Conservation (phyloP, 2,329 filamentous ascomycete genomes). For the Chalaropsis ovoidea region DNA sequence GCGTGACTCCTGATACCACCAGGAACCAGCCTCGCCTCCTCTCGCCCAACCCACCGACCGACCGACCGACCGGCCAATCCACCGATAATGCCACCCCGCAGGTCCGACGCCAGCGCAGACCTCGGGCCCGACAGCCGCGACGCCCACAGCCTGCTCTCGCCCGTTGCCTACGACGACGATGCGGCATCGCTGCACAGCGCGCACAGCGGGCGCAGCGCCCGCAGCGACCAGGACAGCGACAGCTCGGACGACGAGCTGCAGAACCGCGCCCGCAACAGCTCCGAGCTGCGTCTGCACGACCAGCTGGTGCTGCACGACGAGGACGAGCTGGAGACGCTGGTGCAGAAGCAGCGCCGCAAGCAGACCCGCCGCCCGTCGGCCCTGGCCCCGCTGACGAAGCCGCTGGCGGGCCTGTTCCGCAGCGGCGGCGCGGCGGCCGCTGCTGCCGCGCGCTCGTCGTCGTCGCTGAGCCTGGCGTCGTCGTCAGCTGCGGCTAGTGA, state of each 20-base stretch:
- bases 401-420: conserved; percentile 30
- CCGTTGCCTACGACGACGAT: conserved; percentile 57
- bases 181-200: conserved; percentile 52
- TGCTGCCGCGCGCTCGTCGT: background rate
- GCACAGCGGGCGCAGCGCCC: conserved; percentile 44
- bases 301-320: conserved; percentile 63
- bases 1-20: background rate
- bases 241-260: conserved; percentile 65
- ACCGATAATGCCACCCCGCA: background rate
- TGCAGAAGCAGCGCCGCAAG: conserved; percentile 39
- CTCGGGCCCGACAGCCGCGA: conserved; percentile 6
- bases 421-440: background rate
- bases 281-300: conserved; percentile 60
- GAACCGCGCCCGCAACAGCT: conserved; percentile 54
- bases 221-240: conserved; percentile 63
- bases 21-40: background rate
- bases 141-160: conserved; percentile 44
- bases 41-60: too few relatives aligned
- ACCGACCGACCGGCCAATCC: background rate
- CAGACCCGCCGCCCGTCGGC: conserved; percentile 42
- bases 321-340: conserved; percentile 56
- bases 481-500: background rate
- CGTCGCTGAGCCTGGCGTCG: background rate
- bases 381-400: conserved; percentile 41
- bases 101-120: background rate